These are phyloP conservation scores for Coffea eugenioides DNA, from an alignment of 257 asterid species.

Conservation along the genomic window DNA sequence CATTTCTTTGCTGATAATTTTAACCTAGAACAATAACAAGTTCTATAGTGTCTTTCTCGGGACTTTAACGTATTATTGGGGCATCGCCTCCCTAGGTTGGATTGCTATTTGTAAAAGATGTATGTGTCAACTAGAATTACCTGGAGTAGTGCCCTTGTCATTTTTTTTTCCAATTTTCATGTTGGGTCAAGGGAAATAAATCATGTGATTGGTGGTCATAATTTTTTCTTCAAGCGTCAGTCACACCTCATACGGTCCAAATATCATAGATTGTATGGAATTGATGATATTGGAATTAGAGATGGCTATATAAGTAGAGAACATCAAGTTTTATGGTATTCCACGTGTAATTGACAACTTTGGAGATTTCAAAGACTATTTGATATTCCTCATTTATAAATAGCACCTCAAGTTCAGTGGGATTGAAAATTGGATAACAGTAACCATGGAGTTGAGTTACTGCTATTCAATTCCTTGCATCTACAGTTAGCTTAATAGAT, in stretches of 20 bases:
- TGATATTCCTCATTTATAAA: not conserved
- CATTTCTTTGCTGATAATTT: not conserved
- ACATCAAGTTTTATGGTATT: not conserved
- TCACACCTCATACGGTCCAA: not conserved
- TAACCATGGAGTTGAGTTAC: not conserved
- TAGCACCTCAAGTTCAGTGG: not conserved
- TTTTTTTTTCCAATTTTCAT: not conserved
- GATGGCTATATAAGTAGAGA: not conserved
- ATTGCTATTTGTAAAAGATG: not conserved
- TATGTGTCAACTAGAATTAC: not conserved
- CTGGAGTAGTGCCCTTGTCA: not conserved
- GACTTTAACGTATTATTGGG: not conserved
- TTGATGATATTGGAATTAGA: constrained; percentile 3
- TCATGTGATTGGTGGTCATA: not conserved
- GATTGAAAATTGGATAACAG: not conserved
- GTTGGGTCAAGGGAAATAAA: not conserved
- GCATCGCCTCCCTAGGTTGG: not conserved
- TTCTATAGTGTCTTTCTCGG: not conserved
- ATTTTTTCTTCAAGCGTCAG: not conserved
- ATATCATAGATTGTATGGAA: not conserved
- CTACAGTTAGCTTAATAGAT: not conserved
- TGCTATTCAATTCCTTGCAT: not conserved
- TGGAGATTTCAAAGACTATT: not conserved
- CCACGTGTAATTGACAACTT: not conserved
- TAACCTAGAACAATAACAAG: not conserved